Conservation (phyloP, 108 stramenopile genomes). For the Cyclotella choctawhatcheeana region DNA sequence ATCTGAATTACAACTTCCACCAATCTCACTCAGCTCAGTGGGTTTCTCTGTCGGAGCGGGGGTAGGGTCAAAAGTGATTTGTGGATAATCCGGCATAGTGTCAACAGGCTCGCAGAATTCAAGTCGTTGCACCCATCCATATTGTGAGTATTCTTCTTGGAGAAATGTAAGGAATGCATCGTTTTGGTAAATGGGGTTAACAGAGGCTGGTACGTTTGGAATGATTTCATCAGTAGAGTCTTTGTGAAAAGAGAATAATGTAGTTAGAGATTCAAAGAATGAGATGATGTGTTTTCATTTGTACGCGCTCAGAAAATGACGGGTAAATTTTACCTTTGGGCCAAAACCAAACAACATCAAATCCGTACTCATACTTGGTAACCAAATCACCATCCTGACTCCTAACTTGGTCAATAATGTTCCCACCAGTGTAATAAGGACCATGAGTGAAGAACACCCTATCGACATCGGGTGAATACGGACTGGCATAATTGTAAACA, state of each 20-base stretch:
- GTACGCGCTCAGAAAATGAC: no score
- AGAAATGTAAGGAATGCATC: conserved; percentile 17
- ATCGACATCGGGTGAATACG: conserved; percentile 10
- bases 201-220: conserved; percentile 10
- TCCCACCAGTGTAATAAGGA: conserved; percentile 15
- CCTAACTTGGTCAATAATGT: conserved; percentile 13
- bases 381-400: conserved; percentile 25
- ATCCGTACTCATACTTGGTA: conserved; percentile 27
- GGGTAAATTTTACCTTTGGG: conserved; percentile 32
- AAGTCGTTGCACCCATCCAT: conserved; percentile 13
- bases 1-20: conserved; percentile 16
- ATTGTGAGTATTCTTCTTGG: conserved; percentile 23
- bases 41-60: conserved; percentile 20
- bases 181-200: conserved; percentile 10
- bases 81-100: conserved; percentile 27
- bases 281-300: no score
- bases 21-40: conserved; percentile 1
- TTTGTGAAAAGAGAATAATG: background rate
- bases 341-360: conserved; percentile 40
- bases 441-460: conserved; percentile 21
- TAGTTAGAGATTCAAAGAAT: no score
- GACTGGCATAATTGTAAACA: conserved; percentile 29
- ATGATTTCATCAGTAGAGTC: conserved; percentile 25
- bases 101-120: conserved; percentile 24
- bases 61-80: conserved; percentile 8